phyloP scores from a whole-genome alignment of 495 filamentous ascomycete species.

The Xylaria castorea region DNA sequence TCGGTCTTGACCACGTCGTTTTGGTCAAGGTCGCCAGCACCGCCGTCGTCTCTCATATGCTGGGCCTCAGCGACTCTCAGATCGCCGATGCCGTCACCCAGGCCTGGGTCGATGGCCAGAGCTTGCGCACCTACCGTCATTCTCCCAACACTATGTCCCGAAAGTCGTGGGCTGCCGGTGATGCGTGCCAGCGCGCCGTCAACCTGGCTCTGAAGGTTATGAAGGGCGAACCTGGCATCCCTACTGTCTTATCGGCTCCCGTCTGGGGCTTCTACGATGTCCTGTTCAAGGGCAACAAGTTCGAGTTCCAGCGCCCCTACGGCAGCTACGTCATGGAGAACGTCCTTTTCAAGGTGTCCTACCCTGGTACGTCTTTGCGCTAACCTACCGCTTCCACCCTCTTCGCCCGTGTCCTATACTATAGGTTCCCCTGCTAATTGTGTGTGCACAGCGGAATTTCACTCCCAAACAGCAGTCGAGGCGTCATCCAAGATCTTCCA shows the following conservation, averaged over 20 bases:
- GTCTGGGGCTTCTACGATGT: slow-evolving; percentile 99
- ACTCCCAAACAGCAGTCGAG: slow-evolving; percentile 98
- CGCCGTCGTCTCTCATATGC: slow-evolving; percentile 92
- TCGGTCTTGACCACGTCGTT: slow-evolving; percentile 96
- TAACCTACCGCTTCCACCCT: not conserved
- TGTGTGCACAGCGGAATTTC: slow-evolving; percentile 80
- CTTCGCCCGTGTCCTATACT: not conserved
- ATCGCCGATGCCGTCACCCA: slow-evolving; percentile 95
- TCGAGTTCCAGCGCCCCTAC: slow-evolving; percentile 93
- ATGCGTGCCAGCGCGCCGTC: slow-evolving; percentile 95
- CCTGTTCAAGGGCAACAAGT: slow-evolving; percentile 92
- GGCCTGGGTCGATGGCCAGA: slow-evolving; percentile 96
- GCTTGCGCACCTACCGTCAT: slow-evolving; percentile 94
- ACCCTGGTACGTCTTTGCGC: slow-evolving; percentile 69
- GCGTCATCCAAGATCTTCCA: slow-evolving; percentile 85
- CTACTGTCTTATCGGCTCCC: slow-evolving; percentile 90
- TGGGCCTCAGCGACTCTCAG: slow-evolving; percentile 86
- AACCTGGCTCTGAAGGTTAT: slow-evolving; percentile 94
- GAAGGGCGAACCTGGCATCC: slow-evolving; percentile 87
- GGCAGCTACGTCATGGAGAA: slow-evolving; percentile 99
- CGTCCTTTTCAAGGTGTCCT: slow-evolving; percentile 98
- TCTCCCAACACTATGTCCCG: slow-evolving; percentile 98
- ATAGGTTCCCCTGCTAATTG: not conserved
- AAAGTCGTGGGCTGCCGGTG: slow-evolving; percentile 98
- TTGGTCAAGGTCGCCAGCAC: slow-evolving; percentile 97